phyloP scores from a whole-genome alignment of 2,329 filamentous ascomycete species.

The Tolypocladium ophioglossoides region DNA sequence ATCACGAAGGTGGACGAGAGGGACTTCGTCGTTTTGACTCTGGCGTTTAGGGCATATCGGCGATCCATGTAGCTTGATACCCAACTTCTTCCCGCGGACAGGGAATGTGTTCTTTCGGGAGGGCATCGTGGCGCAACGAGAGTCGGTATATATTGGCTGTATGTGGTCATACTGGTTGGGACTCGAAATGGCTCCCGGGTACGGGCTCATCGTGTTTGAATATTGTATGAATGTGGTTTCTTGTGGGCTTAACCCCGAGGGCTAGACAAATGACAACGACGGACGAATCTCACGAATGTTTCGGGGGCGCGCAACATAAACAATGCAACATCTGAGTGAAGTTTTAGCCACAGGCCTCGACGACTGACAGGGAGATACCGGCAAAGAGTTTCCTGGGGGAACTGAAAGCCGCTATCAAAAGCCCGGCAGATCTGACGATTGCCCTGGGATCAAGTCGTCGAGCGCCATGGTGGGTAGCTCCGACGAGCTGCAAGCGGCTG shows the following conservation, averaged over 20 bases:
- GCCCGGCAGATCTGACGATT: background rate
- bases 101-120: conserved; percentile 13
- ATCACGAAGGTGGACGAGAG: conserved; percentile 17
- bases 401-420: conserved; percentile 3
- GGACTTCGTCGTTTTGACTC: conserved; percentile 14
- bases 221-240: conserved; percentile 6
- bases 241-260: background rate
- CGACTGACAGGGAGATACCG: conserved; percentile 5
- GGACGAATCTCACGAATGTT: conserved; percentile 1
- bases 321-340: background rate
- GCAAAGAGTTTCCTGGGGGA: conserved; percentile 4
- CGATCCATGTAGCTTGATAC: conserved; percentile 21
- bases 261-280: background rate
- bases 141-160: conserved; percentile 3
- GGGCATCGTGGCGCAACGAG: conserved; percentile 6
- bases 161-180: conserved; percentile 5
- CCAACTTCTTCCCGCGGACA: conserved; percentile 17
- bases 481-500: background rate
- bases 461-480: background rate
- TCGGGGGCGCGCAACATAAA: background rate
- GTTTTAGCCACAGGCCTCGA: conserved; percentile 8
- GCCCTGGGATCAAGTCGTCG: background rate
- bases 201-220: conserved; percentile 5
- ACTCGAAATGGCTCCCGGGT: conserved; percentile 3
- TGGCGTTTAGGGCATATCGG: conserved; percentile 20